A percentile compares a stretch with the other conserved stretches of the same genome.
Conservation (phyloP, 2,329 filamentous ascomycete genomes). For the Fusarium zealandicum region DNA sequence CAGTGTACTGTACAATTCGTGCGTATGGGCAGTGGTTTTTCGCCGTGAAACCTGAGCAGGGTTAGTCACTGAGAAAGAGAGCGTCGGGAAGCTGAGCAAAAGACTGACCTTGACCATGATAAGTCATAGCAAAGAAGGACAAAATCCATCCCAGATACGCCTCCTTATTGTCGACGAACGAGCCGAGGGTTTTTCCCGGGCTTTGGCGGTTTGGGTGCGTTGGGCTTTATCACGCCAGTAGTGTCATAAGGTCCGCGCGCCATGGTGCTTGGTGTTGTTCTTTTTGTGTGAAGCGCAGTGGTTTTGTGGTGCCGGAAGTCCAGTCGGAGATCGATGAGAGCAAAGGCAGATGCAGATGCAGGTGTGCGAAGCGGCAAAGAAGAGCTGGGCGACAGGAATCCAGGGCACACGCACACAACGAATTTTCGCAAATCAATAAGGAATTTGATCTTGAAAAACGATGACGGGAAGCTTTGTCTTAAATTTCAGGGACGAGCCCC, state of each 20-base stretch:
- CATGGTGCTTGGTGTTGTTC: conserved; percentile 36
- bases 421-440: conserved; percentile 30
- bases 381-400: conserved; percentile 30
- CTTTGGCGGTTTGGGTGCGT: conserved; percentile 47
- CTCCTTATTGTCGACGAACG: conserved; percentile 22
- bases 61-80: conserved; percentile 16
- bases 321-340: conserved; percentile 16
- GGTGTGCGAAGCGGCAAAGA: conserved; percentile 23
- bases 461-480: conserved; percentile 37
- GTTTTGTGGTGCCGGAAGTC: conserved; percentile 22
- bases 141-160: conserved; percentile 12
- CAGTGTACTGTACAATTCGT: conserved; percentile 31
- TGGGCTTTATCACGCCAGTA: conserved; percentile 49
- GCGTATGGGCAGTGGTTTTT: conserved; percentile 13
- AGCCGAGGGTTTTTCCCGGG: conserved; percentile 34
- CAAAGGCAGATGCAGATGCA: conserved; percentile 24
- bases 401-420: conserved; percentile 31
- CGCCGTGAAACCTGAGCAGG: conserved; percentile 26
- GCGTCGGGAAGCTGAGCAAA: no score
- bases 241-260: conserved; percentile 49
- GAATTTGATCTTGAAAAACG: conserved; percentile 31
- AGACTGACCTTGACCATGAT: conserved; percentile 26
- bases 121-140: conserved; percentile 22
- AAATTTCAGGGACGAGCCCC: conserved; percentile 29
- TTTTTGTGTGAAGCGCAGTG: conserved; percentile 6